Evolutionary conservation across 768 basidiomycete genomes (phyloP).

Genomic region (Hypholoma sublateritium): DNA sequence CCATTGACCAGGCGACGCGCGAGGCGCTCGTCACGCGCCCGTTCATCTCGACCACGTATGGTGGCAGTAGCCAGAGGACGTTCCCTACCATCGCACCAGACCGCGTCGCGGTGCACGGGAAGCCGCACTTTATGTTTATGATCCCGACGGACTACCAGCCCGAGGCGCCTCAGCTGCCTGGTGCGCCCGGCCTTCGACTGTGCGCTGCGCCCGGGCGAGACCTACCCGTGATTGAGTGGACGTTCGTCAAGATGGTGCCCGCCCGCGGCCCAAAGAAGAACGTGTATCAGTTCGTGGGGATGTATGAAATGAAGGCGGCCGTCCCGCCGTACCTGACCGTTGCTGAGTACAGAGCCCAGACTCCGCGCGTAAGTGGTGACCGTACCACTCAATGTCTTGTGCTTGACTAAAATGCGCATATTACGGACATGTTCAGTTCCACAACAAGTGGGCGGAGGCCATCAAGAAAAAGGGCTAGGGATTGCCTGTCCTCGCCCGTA

Average conservation of each 20-base stretch:
- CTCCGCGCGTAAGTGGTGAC: neutral
- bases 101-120: conserved; percentile 25
- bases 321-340: conserved; percentile 17
- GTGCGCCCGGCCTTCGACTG: conserved; percentile 32
- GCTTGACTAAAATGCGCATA: neutral
- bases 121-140: conserved; percentile 32
- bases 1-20: conserved; percentile 21
- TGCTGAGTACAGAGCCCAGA: conserved; percentile 25
- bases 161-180: conserved; percentile 33
- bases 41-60: conserved; percentile 32
- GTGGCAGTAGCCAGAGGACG: conserved; percentile 31
- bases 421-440: no score
- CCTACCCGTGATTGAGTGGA: conserved; percentile 1
- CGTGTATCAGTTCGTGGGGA: conserved; percentile 30
- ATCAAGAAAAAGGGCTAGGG: conserved; percentile 31
- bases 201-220: conserved; percentile 3
- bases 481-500: conserved; percentile 19
- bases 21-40: conserved; percentile 27
- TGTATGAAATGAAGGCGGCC: conserved; percentile 18
- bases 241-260: conserved; percentile 11
- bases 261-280: neutral
- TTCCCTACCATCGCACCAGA: conserved; percentile 21
- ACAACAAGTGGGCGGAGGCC: conserved; percentile 26
- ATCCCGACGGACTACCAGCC: conserved; percentile 31
- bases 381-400: neutral